Conservation (phyloP, 768 basidiomycete species). For the Auricularia auricula-judae region DNA sequence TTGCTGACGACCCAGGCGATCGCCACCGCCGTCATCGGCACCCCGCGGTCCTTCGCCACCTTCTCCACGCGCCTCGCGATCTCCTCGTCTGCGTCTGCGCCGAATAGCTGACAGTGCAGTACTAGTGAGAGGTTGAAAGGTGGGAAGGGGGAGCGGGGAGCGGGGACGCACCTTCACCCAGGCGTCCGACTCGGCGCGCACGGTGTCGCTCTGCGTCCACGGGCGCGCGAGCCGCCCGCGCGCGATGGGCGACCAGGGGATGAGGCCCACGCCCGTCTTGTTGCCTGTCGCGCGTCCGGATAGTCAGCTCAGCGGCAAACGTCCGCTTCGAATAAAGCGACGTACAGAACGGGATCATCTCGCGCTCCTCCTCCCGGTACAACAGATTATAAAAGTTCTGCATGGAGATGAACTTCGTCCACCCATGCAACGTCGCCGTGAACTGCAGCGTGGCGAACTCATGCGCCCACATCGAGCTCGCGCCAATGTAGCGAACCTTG, state of each 20-base stretch:
- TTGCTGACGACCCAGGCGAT: constrained; percentile 41
- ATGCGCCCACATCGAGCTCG: constrained; percentile 36
- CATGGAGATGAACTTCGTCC: constrained; percentile 48
- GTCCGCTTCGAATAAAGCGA: constrained; percentile 10
- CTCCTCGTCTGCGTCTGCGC: not conserved
- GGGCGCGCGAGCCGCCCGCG: constrained; percentile 40
- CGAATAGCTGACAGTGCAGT: constrained; percentile 2
- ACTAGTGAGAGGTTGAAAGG: constrained; percentile 2
- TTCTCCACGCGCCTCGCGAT: constrained; percentile 35
- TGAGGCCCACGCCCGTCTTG: constrained; percentile 42
- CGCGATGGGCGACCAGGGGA: constrained; percentile 51
- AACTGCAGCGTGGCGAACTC: constrained; percentile 21
- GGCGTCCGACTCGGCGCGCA: constrained; percentile 26
- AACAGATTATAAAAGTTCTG: constrained; percentile 54
- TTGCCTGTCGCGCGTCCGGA: constrained; percentile 10
- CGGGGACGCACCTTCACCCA: not conserved
- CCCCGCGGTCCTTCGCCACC: constrained; percentile 38
- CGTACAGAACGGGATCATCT: constrained; percentile 42
- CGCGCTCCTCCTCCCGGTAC: constrained; percentile 56
- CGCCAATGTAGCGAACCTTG: constrained; percentile 41
- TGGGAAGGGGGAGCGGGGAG: not conserved
- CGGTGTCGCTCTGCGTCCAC: constrained; percentile 23
- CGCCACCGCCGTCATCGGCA: constrained; percentile 47
- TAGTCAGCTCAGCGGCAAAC: constrained; percentile 2
- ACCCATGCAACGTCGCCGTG: constrained; percentile 4